Conservation (phyloP, 2,329 filamentous ascomycete genomes). For the Epichloe hybrida region DNA sequence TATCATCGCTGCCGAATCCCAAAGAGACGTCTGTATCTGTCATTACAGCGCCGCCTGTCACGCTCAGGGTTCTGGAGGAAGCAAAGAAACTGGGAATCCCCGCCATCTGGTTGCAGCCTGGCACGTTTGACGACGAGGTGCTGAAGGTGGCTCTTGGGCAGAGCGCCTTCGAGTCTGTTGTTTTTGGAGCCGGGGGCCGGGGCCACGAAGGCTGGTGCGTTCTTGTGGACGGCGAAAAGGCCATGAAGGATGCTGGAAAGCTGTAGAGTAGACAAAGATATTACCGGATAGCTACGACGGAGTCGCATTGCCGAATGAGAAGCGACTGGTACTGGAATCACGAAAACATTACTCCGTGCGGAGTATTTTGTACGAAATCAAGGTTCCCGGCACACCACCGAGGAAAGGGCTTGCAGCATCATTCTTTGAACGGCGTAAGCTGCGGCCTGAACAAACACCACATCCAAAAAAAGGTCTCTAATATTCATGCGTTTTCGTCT, state of each 20-base stretch:
- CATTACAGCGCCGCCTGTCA: conserved; percentile 74
- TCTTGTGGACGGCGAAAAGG: conserved; percentile 65
- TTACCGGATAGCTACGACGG: too few relatives aligned
- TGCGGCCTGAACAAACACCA: too few relatives aligned
- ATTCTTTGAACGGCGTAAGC: too few relatives aligned
- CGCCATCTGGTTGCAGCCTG: conserved; percentile 82
- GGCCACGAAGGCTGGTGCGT: conserved; percentile 77
- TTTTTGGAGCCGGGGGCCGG: conserved; percentile 50
- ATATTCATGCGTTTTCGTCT: too few relatives aligned
- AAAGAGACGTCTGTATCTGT: conserved; percentile 64
- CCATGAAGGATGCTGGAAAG: conserved; percentile 43
- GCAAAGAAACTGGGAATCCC: conserved; percentile 61
- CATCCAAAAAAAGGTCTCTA: too few relatives aligned
- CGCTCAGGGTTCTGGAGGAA: conserved; percentile 59
- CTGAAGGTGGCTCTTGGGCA: conserved; percentile 52
- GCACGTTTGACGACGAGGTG: conserved; percentile 68
- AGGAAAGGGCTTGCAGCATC: too few relatives aligned
- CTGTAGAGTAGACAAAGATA: conserved; percentile 16
- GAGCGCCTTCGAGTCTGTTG: conserved; percentile 53
- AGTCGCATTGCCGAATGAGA: too few relatives aligned
- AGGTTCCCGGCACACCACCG: too few relatives aligned
- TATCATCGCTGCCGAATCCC: conserved; percentile 52
- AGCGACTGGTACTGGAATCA: too few relatives aligned
- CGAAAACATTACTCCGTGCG: too few relatives aligned
- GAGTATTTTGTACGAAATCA: too few relatives aligned